These are phyloP conservation scores for Metschnikowia orientalis DNA, from an alignment of 805 yeast genomes.

Conservation along the genomic window DNA sequence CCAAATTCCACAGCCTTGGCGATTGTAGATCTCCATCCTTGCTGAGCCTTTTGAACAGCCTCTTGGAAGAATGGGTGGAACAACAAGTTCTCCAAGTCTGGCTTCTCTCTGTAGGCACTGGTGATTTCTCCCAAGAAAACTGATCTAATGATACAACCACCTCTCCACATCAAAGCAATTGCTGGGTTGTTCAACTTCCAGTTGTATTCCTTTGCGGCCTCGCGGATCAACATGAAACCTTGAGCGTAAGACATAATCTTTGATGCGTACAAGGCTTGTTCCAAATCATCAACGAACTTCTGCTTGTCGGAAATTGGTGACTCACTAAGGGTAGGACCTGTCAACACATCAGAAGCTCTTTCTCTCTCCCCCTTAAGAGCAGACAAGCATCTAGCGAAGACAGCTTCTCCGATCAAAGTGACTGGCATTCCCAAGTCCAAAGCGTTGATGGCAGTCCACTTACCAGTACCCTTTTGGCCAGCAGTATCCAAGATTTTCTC, in stretches of 20 bases:
- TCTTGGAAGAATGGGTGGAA: constrained; percentile 92
- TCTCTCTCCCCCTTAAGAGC: constrained; percentile 89
- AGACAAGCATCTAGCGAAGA: constrained; percentile 92
- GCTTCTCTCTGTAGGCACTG: constrained; percentile 88
- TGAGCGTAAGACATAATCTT: constrained; percentile 98
- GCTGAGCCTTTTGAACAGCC: constrained; percentile 90
- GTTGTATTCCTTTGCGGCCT: constrained; percentile 93
- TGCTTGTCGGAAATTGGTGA: constrained; percentile 66
- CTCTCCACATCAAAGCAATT: constrained; percentile 99
- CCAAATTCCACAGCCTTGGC: constrained; percentile 77
- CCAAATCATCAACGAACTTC: constrained; percentile 85
- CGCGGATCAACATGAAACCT: constrained; percentile 98
- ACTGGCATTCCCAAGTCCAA: constrained; percentile 98
- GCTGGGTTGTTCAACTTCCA: constrained; percentile 98
- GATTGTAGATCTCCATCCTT: constrained; percentile 90
- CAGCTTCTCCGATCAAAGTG: constrained; percentile 98
- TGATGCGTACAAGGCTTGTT: constrained; percentile 97
- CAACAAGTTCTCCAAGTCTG: constrained; percentile 90
- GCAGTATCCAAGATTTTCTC: constrained; percentile 97
- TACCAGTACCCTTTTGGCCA: constrained; percentile 99
- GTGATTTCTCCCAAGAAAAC: constrained; percentile 97
- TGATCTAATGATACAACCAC: constrained; percentile 99
- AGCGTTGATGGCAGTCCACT: constrained; percentile 99
- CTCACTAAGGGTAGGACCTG: constrained; percentile 71
- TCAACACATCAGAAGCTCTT: constrained; percentile 71